Conservation (phyloP, 768 basidiomycete genomes). For the Mycena crocata region DNA sequence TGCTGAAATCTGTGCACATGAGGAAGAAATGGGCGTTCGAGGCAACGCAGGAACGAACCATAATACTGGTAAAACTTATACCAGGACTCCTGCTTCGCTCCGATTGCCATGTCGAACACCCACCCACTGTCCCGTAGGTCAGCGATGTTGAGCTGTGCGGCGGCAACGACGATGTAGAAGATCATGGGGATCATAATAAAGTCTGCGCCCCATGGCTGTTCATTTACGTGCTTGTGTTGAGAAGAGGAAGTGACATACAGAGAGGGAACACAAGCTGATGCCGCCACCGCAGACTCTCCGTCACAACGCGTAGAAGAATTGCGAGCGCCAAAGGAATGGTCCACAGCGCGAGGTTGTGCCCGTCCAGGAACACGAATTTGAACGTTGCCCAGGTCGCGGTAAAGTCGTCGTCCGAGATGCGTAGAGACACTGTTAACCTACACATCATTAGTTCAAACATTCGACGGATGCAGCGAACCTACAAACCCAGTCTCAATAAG, state of each 20-base stretch:
- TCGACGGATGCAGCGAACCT: slow-evolving; percentile 12
- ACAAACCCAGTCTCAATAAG: slow-evolving; percentile 87
- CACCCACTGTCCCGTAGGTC: slow-evolving; percentile 77
- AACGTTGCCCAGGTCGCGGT: slow-evolving; percentile 73
- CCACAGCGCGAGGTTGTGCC: slow-evolving; percentile 81
- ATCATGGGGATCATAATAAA: slow-evolving; percentile 83
- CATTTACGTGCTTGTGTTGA: neutral
- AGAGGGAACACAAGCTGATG: slow-evolving; percentile 94
- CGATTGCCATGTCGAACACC: slow-evolving; percentile 80
- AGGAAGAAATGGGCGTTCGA: neutral
- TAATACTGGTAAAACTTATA: slow-evolving; percentile 88
- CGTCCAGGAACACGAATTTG: slow-evolving; percentile 73
- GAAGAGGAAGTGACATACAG: slow-evolving; percentile 60
- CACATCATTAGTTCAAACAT: neutral
- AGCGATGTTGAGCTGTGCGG: slow-evolving; percentile 68
- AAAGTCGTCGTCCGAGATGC: slow-evolving; percentile 84
- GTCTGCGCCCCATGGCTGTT: slow-evolving; percentile 54
- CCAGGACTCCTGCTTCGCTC: slow-evolving; percentile 63
- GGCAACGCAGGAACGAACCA: slow-evolving; percentile 61
- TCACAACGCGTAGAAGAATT: slow-evolving; percentile 81
- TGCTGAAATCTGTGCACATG: slow-evolving; percentile 62
- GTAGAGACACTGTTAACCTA: slow-evolving; percentile 87
- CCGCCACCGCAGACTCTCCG: slow-evolving; percentile 67
- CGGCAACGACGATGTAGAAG: slow-evolving; percentile 85
- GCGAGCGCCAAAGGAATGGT: slow-evolving; percentile 82